Conservation (phyloP, 2,329 filamentous ascomycete species). For the Talaromyces amestolkiae region DNA sequence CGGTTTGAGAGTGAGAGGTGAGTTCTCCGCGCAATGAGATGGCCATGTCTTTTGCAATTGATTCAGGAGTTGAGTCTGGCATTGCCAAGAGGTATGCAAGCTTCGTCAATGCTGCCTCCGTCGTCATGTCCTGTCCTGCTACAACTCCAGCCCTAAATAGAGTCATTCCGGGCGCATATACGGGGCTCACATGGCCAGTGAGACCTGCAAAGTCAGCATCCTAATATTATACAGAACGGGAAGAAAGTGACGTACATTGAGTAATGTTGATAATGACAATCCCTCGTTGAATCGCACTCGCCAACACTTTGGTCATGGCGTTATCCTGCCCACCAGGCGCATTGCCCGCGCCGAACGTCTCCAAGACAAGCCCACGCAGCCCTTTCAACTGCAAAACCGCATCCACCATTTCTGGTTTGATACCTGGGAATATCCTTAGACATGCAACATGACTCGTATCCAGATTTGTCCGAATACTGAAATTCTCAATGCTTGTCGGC, state of each 20-base stretch:
- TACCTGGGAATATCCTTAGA: slow-evolving; percentile 85
- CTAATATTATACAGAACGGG: no score
- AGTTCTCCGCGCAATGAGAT: slow-evolving; percentile 78
- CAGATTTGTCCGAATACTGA: slow-evolving; percentile 70
- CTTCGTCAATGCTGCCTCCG: slow-evolving; percentile 87
- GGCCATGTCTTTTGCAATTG: slow-evolving; percentile 70
- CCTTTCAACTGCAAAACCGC: slow-evolving; percentile 74
- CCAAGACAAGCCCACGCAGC: slow-evolving; percentile 76
- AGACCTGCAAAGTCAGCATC: slow-evolving; percentile 35
- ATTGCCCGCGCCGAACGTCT: slow-evolving; percentile 92
- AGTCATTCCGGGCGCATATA: slow-evolving; percentile 75
- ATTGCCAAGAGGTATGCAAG: slow-evolving; percentile 78
- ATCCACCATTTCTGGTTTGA: slow-evolving; percentile 90
- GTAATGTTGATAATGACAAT: slow-evolving; percentile 88
- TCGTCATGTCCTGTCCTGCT: slow-evolving; percentile 83
- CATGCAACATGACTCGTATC: slow-evolving; percentile 89
- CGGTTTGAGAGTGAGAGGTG: slow-evolving; percentile 69
- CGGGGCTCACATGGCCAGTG: slow-evolving; percentile 70
- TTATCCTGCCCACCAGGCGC: slow-evolving; percentile 79
- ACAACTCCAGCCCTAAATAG: slow-evolving; percentile 82
- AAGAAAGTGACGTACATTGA: slow-evolving; percentile 64
- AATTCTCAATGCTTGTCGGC: slow-evolving; percentile 70
- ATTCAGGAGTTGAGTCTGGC: slow-evolving; percentile 60
- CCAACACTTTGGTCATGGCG: slow-evolving; percentile 73
- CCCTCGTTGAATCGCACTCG: slow-evolving; percentile 72